Base-by-base conservation (phyloP, 169 alveolate genomes). In the Babesia bigemina region DNA sequence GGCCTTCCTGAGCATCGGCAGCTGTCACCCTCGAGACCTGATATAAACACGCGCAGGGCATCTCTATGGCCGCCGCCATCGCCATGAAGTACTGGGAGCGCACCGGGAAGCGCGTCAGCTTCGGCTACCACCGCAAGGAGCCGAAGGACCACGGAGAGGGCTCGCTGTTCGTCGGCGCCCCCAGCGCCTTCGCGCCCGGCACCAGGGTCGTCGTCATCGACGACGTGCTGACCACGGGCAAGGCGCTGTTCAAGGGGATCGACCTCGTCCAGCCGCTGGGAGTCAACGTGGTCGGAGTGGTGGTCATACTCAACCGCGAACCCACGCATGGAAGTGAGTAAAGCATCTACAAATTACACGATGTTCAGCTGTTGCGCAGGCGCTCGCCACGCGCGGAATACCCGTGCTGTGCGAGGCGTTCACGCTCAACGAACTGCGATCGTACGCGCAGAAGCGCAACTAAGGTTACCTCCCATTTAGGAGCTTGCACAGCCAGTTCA, bases 61-160 rank as follows among this genome's bases (percentile, higher is more conserved):
- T 81, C 17, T 71, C 88, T 2, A 24, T 81, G 10, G 84, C 70
- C 22, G 52, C 86, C 24, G 78, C 72, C 42, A 50, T 73, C 16
- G 62, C 81, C 47, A 17, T 66, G 33, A 81, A 81, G 65, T 81
- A 81, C 75, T 81, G 63, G 61, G 77, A 81, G 26, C 47, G 28
- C 21, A 81, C 88, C 0, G 88, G 88, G 42, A 81, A 65, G 62
- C n/a, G 48, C 17, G 85, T 81, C 33, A 45, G 52, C 59, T 81
- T 29, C 73, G 88, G 75, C 11, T 81, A 81, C 65, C 85, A 81
- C 79, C 24, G 88, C 22, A 81, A 81, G 73, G 88, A 81, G 36
- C 57, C 58, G 49, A 81, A 81, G 79, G 81, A 71, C 55, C 85
- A 81, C 67, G 88, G 85, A n/a, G 88, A 81, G 28, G 74, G 58